Conservation (phyloP, 495 filamentous ascomycete genomes). For the Penicillium canescens region DNA sequence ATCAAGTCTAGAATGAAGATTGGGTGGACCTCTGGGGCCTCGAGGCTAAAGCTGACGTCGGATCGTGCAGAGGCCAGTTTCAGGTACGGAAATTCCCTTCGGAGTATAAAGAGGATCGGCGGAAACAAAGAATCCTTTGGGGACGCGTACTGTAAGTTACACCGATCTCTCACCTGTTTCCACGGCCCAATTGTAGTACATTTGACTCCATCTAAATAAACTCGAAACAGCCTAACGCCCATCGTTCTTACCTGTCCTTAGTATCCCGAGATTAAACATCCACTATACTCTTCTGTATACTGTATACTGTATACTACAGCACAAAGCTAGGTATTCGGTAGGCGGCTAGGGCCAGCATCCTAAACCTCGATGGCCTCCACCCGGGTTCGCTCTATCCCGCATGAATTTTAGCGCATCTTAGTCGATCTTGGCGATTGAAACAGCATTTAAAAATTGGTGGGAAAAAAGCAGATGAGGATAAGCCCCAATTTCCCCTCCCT, state of each 20-base stretch:
- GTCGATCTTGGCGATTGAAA: conserved; percentile 15
- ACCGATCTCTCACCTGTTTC: conserved; percentile 30
- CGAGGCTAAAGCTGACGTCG: conserved; percentile 15
- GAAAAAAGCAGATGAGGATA: background rate
- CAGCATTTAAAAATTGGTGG: background rate
- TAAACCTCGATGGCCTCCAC: conserved; percentile 16
- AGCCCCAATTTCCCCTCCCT: background rate
- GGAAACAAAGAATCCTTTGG: background rate
- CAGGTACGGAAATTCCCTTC: conserved; percentile 27
- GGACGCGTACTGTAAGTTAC: conserved; percentile 9
- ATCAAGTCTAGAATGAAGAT: conserved; percentile 12
- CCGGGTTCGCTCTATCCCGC: conserved; percentile 16
- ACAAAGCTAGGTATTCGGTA: too few relatives aligned
- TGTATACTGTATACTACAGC: background rate
- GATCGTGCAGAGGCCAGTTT: conserved; percentile 27
- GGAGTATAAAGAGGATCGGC: conserved; percentile 30
- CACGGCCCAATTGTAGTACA: conserved; percentile 24
- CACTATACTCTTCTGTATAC: too few relatives aligned
- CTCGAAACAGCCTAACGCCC: conserved; percentile 49
- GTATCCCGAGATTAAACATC: too few relatives aligned
- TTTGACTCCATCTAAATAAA: conserved; percentile 38
- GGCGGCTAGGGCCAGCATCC: too few relatives aligned
- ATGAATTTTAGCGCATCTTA: conserved; percentile 13
- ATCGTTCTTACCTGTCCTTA: too few relatives aligned
- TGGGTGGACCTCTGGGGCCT: conserved; percentile 11